These are phyloP conservation scores for Volvox africanus DNA, from an alignment of 139 green algal genomes.

Conservation along the genomic window DNA sequence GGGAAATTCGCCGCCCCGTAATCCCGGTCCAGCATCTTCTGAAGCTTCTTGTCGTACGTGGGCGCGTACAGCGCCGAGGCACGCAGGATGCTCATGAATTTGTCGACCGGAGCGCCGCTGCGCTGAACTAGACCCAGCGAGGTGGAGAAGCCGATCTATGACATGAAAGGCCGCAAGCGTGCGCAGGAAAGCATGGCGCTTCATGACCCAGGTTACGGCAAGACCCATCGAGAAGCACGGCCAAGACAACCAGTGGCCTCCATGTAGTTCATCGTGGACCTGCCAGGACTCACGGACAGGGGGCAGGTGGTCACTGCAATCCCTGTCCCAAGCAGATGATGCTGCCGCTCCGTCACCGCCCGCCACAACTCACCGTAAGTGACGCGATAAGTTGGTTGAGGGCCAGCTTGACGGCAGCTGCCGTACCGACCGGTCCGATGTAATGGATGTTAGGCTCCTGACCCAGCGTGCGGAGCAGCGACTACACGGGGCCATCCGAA, in stretches of 20 bases:
- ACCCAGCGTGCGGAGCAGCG: slow-evolving; percentile 23
- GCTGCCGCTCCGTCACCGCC: background rate
- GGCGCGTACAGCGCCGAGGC: slow-evolving; percentile 41
- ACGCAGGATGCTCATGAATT: slow-evolving; percentile 42
- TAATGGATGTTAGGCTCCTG: slow-evolving; percentile 43
- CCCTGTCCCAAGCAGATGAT: too few species aligned
- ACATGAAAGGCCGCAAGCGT: too few species aligned
- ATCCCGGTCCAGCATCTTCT: slow-evolving; percentile 48
- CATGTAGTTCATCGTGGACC: too few species aligned
- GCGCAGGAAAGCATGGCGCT: too few species aligned
- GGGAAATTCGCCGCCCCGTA: slow-evolving; percentile 45
- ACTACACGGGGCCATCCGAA: slow-evolving; percentile 8
- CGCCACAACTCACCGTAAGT: slow-evolving; percentile 9
- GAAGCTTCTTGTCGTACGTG: slow-evolving; percentile 50
- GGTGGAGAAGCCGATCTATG: slow-evolving; percentile 46
- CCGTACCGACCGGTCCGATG: slow-evolving; percentile 41
- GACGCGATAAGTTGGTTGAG: slow-evolving; percentile 46
- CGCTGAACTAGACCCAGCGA: slow-evolving; percentile 44
- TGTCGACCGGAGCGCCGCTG: slow-evolving; percentile 28
- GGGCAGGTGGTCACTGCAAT: too few species aligned
- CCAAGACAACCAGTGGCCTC: too few species aligned
- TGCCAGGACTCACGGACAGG: too few species aligned
- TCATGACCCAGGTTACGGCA: too few species aligned
- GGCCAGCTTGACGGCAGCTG: slow-evolving; percentile 32
- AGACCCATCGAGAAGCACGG: too few species aligned